phyloP scores from a whole-genome alignment of 495 filamentous ascomycete species.

The Cenococcum geophilum region DNA sequence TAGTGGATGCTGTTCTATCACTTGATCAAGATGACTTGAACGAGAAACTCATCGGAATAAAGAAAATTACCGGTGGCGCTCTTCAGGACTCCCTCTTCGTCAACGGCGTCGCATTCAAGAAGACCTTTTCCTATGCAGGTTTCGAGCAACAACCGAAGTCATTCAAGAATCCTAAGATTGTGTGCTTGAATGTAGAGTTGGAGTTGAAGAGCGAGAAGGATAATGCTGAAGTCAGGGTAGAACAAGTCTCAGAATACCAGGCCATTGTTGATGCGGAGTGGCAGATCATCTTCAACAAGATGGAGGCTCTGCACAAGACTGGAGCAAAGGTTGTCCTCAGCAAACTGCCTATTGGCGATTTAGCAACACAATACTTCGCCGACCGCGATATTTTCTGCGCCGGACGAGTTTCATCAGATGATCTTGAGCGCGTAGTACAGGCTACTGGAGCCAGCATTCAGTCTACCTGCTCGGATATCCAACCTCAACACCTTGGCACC shows the following conservation, averaged over 20 bases:
- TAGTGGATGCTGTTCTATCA: slow-evolving; percentile 94
- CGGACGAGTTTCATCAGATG: slow-evolving; percentile 84
- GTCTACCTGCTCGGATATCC: slow-evolving; percentile 95
- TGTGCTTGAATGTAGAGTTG: slow-evolving; percentile 94
- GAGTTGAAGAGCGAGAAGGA: slow-evolving; percentile 98
- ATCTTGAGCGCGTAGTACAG: slow-evolving; percentile 93
- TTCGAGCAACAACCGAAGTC: slow-evolving; percentile 98
- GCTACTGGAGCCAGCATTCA: slow-evolving; percentile 88
- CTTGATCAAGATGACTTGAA: slow-evolving; percentile 96
- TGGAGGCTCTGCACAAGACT: slow-evolving; percentile 85
- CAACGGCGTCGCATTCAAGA: slow-evolving; percentile 98
- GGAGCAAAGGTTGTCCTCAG: slow-evolving; percentile 95
- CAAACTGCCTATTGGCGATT: slow-evolving; percentile 94
- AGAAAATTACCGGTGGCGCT: slow-evolving; percentile 94
- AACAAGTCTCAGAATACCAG: slow-evolving; percentile 98
- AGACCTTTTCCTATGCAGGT: slow-evolving; percentile 97
- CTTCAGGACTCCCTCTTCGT: slow-evolving; percentile 96
- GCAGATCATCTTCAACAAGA: slow-evolving; percentile 99
- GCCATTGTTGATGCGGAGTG: slow-evolving; percentile 98
- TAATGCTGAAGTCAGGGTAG: slow-evolving; percentile 95
- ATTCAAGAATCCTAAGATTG: slow-evolving; percentile 87
- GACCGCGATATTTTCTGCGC: slow-evolving; percentile 99
- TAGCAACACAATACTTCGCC: slow-evolving; percentile 94
- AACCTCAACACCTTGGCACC: slow-evolving; percentile 78
- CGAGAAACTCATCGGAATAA: slow-evolving; percentile 95